Conservation (phyloP, 371 early-diverging fungal species). For the Mucor indicus region DNA sequence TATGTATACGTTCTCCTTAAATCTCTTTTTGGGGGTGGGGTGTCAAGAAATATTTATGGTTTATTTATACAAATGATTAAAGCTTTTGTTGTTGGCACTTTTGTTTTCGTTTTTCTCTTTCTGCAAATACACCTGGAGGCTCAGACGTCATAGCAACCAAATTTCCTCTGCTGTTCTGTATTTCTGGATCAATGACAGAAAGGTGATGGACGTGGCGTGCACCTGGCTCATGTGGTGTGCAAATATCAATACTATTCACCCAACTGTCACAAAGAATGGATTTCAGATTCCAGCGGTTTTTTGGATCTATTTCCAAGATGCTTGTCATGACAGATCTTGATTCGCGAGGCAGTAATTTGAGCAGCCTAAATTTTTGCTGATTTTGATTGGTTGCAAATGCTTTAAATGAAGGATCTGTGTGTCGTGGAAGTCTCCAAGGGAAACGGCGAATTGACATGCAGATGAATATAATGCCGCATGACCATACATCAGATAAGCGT, state of each 20-base stretch:
- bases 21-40: no score
- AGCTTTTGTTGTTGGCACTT: no score
- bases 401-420: constrained; percentile 54
- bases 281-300: constrained; percentile 39
- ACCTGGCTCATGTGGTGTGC: constrained; percentile 42
- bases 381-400: constrained; percentile 43
- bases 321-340: constrained; percentile 44
- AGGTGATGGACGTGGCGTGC: constrained; percentile 51
- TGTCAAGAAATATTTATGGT: no score
- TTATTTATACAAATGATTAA: no score
- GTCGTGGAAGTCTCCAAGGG: constrained; percentile 69
- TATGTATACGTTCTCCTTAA: no score
- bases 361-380: constrained; percentile 39
- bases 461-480: constrained; percentile 75
- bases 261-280: constrained; percentile 48
- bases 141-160: constrained; percentile 39
- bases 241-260: constrained; percentile 58
- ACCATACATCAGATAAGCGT: constrained; percentile 72
- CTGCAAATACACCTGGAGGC: constrained; percentile 43
- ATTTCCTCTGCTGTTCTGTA: constrained; percentile 25
- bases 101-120: constrained; percentile 32
- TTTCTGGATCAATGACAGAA: constrained; percentile 10
- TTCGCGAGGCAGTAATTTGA: constrained; percentile 51
- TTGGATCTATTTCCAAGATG: constrained; percentile 54
- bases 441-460: constrained; percentile 75